Percentiles rank a stretch among this genome's conserved stretches.
These are phyloP conservation scores for Ampelomyces quisqualis DNA, from an alignment of 2,329 filamentous ascomycete genomes.

Conservation along the genomic window DNA sequence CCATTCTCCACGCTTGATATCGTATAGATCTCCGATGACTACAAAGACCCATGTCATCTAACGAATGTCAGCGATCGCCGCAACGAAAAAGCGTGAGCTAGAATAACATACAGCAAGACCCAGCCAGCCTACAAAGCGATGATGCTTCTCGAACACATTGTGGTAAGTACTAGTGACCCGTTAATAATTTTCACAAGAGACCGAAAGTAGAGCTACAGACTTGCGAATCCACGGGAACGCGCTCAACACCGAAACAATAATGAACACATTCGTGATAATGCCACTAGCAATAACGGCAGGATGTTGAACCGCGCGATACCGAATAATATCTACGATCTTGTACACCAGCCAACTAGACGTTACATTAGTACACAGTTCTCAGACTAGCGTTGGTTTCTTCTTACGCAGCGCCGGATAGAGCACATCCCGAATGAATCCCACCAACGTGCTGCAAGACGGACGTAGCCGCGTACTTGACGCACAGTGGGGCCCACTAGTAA, in stretches of 20 bases:
- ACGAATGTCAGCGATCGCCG: background rate
- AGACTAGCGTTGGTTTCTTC: constrained; percentile 1
- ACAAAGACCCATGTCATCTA: constrained; percentile 42
- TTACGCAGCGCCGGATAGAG: constrained; percentile 38
- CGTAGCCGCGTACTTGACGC: constrained; percentile 33
- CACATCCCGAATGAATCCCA: constrained; percentile 41
- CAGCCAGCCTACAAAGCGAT: constrained; percentile 41
- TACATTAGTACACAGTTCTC: constrained; percentile 5
- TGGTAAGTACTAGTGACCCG: constrained; percentile 31
- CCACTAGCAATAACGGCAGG: constrained; percentile 35
- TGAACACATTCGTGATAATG: constrained; percentile 38
- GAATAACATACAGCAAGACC: constrained; percentile 37
- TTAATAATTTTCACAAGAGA: constrained; percentile 21
- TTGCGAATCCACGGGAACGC: constrained; percentile 42
- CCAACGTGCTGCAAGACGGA: constrained; percentile 39
- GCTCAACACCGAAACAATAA: constrained; percentile 40
- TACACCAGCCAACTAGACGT: constrained; percentile 35
- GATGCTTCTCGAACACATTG: constrained; percentile 41
- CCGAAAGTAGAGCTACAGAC: constrained; percentile 14
- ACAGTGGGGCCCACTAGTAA: constrained; percentile 35
- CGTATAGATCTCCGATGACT: constrained; percentile 36
- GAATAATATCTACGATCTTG: constrained; percentile 40
- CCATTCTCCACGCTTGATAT: constrained; percentile 39
- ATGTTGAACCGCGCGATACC: constrained; percentile 36
- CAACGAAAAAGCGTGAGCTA: too few species aligned